A percentile compares a stretch with the other conserved stretches of the same genome.
phyloP scores from a whole-genome alignment of 2,329 filamentous ascomycete genomes.

The Pseudogymnoascus sp. region DNA sequence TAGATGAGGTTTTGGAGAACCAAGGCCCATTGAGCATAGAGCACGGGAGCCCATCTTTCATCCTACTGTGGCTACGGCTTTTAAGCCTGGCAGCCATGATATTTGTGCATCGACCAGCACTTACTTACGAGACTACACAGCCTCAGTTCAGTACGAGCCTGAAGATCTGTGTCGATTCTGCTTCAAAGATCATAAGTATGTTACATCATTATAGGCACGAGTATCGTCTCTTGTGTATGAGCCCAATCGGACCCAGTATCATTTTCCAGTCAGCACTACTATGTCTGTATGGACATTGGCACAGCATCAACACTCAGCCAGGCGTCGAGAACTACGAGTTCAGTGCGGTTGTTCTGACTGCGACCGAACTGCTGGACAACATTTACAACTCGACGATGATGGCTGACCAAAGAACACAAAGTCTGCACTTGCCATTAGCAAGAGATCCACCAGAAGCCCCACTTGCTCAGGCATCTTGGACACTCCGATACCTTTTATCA shows the following conservation, averaged over 20 bases:
- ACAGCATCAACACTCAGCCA: background rate
- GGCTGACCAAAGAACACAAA: background rate
- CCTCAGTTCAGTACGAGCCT: constrained; percentile 4
- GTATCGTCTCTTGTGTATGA: background rate
- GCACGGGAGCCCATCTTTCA: background rate
- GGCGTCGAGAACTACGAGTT: background rate
- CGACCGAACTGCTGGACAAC: background rate
- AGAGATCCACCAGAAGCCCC: background rate
- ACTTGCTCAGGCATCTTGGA: background rate
- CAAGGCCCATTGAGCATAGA: background rate
- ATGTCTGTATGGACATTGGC: background rate
- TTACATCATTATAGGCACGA: background rate
- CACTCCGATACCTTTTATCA: background rate
- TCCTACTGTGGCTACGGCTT: background rate
- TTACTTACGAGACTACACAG: background rate
- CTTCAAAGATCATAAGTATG: background rate
- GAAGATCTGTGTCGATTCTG: background rate
- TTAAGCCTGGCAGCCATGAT: background rate
- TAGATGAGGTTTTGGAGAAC: background rate
- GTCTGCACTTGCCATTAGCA: background rate
- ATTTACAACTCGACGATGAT: background rate
- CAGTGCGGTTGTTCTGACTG: background rate
- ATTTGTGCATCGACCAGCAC: constrained; percentile 2
- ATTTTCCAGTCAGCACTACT: background rate
- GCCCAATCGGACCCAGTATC: background rate